These are phyloP conservation scores for Gastrolobium villosum DNA, from an alignment of 306 rosid genomes.

Conservation along the genomic window DNA sequence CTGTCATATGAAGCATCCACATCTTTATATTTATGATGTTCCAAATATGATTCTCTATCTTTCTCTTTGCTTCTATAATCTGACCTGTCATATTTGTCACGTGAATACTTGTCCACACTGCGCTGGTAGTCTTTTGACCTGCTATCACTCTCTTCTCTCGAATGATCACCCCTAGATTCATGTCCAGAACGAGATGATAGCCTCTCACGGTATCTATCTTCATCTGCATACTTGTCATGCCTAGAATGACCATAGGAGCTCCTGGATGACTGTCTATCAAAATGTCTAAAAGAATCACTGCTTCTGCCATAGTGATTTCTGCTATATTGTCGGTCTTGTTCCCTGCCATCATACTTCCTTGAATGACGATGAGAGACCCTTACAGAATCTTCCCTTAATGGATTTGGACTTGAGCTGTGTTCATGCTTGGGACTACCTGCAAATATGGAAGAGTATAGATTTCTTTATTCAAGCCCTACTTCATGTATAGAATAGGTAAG, in stretches of 20 bases:
- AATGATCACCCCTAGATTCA: slow-evolving; percentile 72
- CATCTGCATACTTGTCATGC: slow-evolving; percentile 70
- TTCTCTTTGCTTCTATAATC: slow-evolving; percentile 69
- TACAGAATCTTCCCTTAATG: slow-evolving; percentile 54
- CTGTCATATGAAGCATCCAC: slow-evolving; percentile 65
- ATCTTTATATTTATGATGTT: slow-evolving; percentile 64
- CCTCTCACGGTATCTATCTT: slow-evolving; percentile 66
- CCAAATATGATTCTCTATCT: slow-evolving; percentile 53
- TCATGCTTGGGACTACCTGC: slow-evolving; percentile 77
- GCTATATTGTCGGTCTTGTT: slow-evolving; percentile 63
- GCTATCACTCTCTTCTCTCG: slow-evolving; percentile 60
- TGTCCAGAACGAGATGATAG: slow-evolving; percentile 62
- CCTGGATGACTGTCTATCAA: slow-evolving; percentile 70
- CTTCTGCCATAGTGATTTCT: slow-evolving; percentile 63
- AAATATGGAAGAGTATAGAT: slow-evolving; percentile 36
- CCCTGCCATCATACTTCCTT: slow-evolving; percentile 68
- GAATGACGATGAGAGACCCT: slow-evolving; percentile 59
- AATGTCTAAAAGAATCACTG: slow-evolving; percentile 69
- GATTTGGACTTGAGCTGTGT: slow-evolving; percentile 64
- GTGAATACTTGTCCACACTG: slow-evolving; percentile 62
- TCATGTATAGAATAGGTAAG: slow-evolving; percentile 23
- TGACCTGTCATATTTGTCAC: slow-evolving; percentile 71
- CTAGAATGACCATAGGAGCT: slow-evolving; percentile 70
- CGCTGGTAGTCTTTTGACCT: slow-evolving; percentile 66
- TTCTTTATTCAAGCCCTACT: slow-evolving; percentile 34